Evolutionary conservation across 352 stramenopile species (phyloP).

Genomic region (Albugo candida): DNA sequence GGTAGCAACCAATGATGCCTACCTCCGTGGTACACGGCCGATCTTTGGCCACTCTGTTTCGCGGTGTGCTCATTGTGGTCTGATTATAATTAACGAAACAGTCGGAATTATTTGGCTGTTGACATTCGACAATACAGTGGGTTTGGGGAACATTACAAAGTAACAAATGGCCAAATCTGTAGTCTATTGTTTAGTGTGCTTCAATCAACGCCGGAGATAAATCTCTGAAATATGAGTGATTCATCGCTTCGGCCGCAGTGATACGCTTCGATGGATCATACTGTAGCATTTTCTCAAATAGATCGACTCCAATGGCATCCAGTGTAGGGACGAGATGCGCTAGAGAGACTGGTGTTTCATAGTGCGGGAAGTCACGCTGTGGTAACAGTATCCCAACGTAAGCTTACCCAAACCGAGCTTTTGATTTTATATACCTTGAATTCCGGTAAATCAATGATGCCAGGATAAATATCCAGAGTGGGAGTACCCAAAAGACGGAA

Average conservation of each 20-base stretch:
- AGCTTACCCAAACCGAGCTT: background rate
- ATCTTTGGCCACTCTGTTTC: too few relatives aligned
- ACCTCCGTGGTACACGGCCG: too few relatives aligned
- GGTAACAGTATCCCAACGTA: background rate
- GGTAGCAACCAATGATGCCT: too few relatives aligned
- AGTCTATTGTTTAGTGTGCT: too few relatives aligned
- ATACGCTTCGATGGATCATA: conserved; percentile 82
- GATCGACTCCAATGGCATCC: conserved; percentile 79
- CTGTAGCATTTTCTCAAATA: conserved; percentile 82
- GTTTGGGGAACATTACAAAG: too few relatives aligned
- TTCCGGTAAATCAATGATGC: conserved; percentile 92
- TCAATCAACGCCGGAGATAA: conserved; percentile 55
- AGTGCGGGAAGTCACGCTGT: conserved; percentile 83
- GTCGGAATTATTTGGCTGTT: too few relatives aligned
- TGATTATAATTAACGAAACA: too few relatives aligned
- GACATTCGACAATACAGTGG: too few relatives aligned
- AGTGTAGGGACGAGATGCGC: conserved; percentile 82
- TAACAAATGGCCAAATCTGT: too few relatives aligned
- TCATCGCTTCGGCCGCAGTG: conserved; percentile 87
- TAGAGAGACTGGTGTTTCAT: conserved; percentile 74
- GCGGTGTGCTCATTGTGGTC: too few relatives aligned
- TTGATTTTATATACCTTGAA: conserved; percentile 61
- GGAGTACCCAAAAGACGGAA: conserved; percentile 95
- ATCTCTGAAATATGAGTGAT: conserved; percentile 95
- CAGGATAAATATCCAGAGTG: conserved; percentile 85